Base-by-base conservation (phyloP, 176 grass and related monocot species). In the Puya raimondii region DNA sequence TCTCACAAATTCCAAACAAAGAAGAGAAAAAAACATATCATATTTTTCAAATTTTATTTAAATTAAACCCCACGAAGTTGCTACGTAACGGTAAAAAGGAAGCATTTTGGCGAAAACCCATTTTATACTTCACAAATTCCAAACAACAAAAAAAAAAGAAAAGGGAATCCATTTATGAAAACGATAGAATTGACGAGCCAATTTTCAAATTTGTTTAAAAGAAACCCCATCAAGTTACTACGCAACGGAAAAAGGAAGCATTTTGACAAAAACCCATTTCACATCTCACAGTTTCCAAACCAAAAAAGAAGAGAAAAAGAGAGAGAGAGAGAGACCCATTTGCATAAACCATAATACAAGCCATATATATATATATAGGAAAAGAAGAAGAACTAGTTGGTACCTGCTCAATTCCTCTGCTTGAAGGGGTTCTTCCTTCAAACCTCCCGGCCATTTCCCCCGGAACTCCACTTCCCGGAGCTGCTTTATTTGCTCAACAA, bases 361-460 rank as follows among this genome's bases (percentile, higher is more conserved):
- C 33, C 33, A 42, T 42, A 42, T 42, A 42, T 42, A 42, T 5
- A 42, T 42, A 42, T 4, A 42, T 6, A 42, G 12, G 50, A 49
- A 26, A 11, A 50, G 51, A 47, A 17, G 11, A 12, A 77, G n/a
- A 25, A 15, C 29, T 49, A 68, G 72, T 18, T 74, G 74, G 13
- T 67, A 91, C 94, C 94, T 99, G 87, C 66, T 90, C 84, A 3
- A 81, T 74, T 71, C 78, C 84, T 88, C 80, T 84, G 33, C 75
- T 64, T 17, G 72, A 82, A 21, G 74, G 72, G 63, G 68, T 79
- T 79, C 82, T 90, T 80, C 76, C 78, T 64, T 88, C 81, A 56
- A 86, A 80, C 72, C 27, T 82, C 11, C 82, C 80, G 70, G 80
- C 87, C 94, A 99, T 99, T 76, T 73, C 80, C 65, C 22, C 64